Conservation (phyloP, 2,329 filamentous ascomycete genomes). For the Nothophoma quercina region DNA sequence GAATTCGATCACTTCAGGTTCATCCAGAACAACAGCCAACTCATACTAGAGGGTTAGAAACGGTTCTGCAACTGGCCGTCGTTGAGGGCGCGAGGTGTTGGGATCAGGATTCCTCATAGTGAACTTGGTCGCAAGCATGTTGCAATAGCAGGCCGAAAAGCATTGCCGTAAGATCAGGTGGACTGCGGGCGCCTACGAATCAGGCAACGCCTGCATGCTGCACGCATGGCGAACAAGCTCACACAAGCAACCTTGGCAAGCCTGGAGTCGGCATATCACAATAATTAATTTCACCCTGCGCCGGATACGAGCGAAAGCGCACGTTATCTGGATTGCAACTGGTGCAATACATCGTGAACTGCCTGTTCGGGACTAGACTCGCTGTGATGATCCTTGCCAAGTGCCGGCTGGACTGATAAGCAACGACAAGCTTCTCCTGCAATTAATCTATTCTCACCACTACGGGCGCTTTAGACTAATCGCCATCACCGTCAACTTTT, state of each 20-base stretch:
- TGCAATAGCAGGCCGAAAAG: too few relatives aligned
- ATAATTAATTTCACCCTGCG: neutral
- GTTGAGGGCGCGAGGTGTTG: too few relatives aligned
- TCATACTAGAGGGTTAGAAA: too few relatives aligned
- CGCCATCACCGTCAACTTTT: neutral
- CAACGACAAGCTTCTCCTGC: constrained; percentile 15
- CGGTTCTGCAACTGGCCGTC: too few relatives aligned
- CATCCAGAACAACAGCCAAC: neutral
- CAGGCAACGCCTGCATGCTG: neutral
- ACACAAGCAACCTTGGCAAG: constrained; percentile 18
- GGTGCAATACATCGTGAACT: constrained; percentile 16
- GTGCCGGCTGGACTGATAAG: constrained; percentile 14
- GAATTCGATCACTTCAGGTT: neutral
- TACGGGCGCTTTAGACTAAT: neutral
- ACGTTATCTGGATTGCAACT: constrained; percentile 6
- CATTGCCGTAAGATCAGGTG: too few relatives aligned
- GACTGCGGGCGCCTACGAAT: neutral
- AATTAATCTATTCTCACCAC: neutral
- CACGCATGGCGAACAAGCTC: constrained; percentile 13
- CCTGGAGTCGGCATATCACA: neutral
- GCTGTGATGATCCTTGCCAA: constrained; percentile 11
- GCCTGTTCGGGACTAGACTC: constrained; percentile 9
- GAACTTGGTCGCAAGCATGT: too few relatives aligned
- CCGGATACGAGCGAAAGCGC: neutral
- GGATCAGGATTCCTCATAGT: too few relatives aligned